Evolutionary conservation across 2,329 filamentous ascomycete genomes (phyloP), one percentile per base, ranked within the genome.

Genomic region (Escovopsis sp.): DNA sequence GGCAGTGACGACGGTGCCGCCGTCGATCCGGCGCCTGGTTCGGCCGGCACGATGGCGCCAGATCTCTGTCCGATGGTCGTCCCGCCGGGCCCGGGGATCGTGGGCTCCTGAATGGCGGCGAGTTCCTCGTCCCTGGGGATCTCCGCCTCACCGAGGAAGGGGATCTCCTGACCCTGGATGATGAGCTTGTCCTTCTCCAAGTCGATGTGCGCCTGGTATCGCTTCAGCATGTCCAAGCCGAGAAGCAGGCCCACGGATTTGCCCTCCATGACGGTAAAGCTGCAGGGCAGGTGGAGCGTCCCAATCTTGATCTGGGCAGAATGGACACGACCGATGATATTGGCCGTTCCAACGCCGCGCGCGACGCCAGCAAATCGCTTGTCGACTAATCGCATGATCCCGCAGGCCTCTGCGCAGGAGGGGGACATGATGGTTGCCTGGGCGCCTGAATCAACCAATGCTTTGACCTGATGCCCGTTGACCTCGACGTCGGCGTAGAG

Each of bases 391-490:
- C 88, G 80, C 82, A 94, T 94, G 57, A 98, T 96, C 48, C 85
- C 85, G 53, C 90, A 98, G 8, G 76, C 71, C 52, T 93, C 83
- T 18, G 90, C 90, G 51, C 86, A 94, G 17, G 76, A 69, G 5
- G 90, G 90, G 5, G 88, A 96, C 90, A 98, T 98, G 63, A 98
- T 94, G 35, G 90, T 98, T 18, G 88, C 86, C 61, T 98, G 90
- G 17, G 90, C 90, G 41, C 90, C 90, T 2, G 90, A 96, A 57
- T 98, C 90, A 40, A 98, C 90, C 46, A 98, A 80, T 3, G 88
- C 90, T 63, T 94, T 96, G 48, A 98, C 79, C 39, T 82, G 83
- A 47, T 84, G 72, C 11, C 83, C 80, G 57, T 98, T 98, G 48
- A 98, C 90, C 55, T 92, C 83, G 41, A 94, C 87, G 51, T 92